A percentile compares a stretch with the other conserved stretches of the same genome.
Evolutionary conservation across 768 basidiomycete genomes (phyloP).

Genomic region (Gyrodon lividus): DNA sequence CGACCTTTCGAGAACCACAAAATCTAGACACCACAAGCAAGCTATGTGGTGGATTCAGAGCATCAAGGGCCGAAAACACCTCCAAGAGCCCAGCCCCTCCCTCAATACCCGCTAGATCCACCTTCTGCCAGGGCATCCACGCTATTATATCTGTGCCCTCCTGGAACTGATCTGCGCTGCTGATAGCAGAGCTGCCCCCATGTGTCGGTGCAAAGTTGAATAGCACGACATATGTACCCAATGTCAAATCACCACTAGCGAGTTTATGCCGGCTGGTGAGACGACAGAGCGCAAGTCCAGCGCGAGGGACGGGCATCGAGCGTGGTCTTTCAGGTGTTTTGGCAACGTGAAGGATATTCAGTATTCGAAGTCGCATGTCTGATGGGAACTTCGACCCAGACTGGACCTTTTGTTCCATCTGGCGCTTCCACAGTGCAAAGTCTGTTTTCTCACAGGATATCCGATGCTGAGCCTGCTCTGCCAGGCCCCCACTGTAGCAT

Average conservation of each 20-base stretch:
- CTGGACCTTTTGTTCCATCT: conserved; percentile 39
- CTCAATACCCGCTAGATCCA: conserved; percentile 25
- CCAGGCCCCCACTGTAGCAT: conserved; percentile 52
- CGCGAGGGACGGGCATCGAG: conserved; percentile 25
- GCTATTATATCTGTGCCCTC: conserved; percentile 42
- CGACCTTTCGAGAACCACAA: conserved; percentile 8
- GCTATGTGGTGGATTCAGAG: conserved; percentile 29
- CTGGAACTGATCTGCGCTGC: conserved; percentile 38
- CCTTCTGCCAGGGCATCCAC: conserved; percentile 53
- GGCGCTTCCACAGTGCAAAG: conserved; percentile 52
- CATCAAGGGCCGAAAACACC: conserved; percentile 23
- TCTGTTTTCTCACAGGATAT: conserved; percentile 45
- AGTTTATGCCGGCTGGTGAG: conserved; percentile 24
- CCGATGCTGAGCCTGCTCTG: conserved; percentile 45
- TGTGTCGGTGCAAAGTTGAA: conserved; percentile 36
- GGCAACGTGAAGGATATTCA: conserved; percentile 40
- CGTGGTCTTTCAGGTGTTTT: conserved; percentile 30
- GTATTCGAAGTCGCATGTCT: conserved; percentile 46
- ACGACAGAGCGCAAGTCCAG: conserved; percentile 45
- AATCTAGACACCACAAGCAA: conserved; percentile 32
- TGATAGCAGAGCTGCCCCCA: conserved; percentile 25
- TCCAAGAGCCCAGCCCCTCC: conserved; percentile 13
- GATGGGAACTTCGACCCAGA: conserved; percentile 29
- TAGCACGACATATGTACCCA: conserved; percentile 34
- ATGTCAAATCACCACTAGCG: conserved; percentile 13